Evolutionary conservation across 129 eudicot genomes (phyloP).

Genomic region (Chrysanthemum lavandulifolium): DNA sequence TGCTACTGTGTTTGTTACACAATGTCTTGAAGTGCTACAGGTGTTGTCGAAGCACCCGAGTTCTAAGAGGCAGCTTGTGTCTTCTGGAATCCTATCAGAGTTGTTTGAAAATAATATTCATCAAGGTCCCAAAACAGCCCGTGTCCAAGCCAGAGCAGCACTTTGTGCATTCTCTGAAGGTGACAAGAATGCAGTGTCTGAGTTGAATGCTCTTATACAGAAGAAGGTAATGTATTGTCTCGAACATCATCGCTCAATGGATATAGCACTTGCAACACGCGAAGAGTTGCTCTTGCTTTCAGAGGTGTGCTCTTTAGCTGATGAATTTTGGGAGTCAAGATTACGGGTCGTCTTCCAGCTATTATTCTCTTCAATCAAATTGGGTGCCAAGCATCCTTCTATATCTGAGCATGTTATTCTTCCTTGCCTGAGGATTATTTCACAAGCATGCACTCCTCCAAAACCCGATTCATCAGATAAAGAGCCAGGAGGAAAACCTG

Average conservation of each 20-base stretch:
- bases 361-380: conserved; percentile 79
- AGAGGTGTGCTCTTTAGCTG: conserved; percentile 88
- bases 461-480: conserved; percentile 84
- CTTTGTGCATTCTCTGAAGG: conserved; percentile 97
- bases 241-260: conserved; percentile 99
- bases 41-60: conserved; percentile 82
- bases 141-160: conserved; percentile 93
- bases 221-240: conserved; percentile 93
- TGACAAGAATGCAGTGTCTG: conserved; percentile 75
- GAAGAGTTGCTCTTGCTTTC: conserved; percentile 93
- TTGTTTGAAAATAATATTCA: conserved; percentile 95
- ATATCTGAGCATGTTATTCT: conserved; percentile 94
- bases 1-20: conserved; percentile 89
- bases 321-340: conserved; percentile 98
- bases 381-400: conserved; percentile 97
- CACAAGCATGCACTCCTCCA: conserved; percentile 97
- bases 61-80: conserved; percentile 87
- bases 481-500: conserved; percentile 53
- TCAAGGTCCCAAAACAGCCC: conserved; percentile 98
- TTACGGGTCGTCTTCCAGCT: conserved; percentile 93
- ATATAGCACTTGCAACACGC: conserved; percentile 88
- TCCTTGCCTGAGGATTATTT: conserved; percentile 90
- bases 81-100: conserved; percentile 86
- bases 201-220: conserved; percentile 76
- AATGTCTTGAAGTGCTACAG: conserved; percentile 92